Evolutionary conservation across 768 basidiomycete genomes (phyloP).

Genomic region (Pleurotus citrinopileatus): DNA sequence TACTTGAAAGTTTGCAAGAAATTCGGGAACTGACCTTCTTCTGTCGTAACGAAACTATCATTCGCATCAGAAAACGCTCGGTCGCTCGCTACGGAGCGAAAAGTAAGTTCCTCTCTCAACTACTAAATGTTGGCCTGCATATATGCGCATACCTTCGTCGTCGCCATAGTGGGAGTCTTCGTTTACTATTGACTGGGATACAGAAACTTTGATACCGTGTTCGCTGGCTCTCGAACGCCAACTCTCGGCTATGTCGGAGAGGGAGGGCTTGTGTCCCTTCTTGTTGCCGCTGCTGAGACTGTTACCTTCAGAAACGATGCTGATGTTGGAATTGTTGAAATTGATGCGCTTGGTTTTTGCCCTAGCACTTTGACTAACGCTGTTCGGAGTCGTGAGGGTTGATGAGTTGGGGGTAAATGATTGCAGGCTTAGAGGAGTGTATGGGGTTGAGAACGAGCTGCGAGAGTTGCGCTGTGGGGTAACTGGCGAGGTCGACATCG

Average conservation of each 20-base stretch:
- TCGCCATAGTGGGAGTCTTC: slow-evolving; percentile 48
- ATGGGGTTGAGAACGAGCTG: slow-evolving; percentile 43
- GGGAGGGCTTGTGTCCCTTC: slow-evolving; percentile 35
- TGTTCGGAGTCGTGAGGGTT: slow-evolving; percentile 59
- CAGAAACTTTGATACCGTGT: slow-evolving; percentile 66
- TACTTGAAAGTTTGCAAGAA: slow-evolving; percentile 34
- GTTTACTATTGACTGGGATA: slow-evolving; percentile 32
- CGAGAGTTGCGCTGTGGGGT: slow-evolving; percentile 15
- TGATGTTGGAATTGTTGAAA: slow-evolving; percentile 11
- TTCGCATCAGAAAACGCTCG: slow-evolving; percentile 46
- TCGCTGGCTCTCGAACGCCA: slow-evolving; percentile 73
- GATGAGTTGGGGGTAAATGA: slow-evolving; percentile 57
- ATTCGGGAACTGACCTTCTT: slow-evolving; percentile 40
- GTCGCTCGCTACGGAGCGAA: slow-evolving; percentile 40
- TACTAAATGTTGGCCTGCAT: background rate
- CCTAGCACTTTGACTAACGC: slow-evolving; percentile 24
- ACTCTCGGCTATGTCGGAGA: slow-evolving; percentile 61
- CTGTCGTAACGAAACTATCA: slow-evolving; percentile 42
- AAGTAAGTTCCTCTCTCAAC: background rate
- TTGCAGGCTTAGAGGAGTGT: slow-evolving; percentile 68
- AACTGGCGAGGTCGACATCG: slow-evolving; percentile 11
- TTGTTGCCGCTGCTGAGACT: slow-evolving; percentile 11
- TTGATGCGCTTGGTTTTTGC: slow-evolving; percentile 8
- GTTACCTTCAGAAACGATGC: slow-evolving; percentile 6
- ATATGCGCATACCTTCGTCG: slow-evolving; percentile 48